Percentiles rank a stretch among this genome's conserved stretches.
Evolutionary conservation across 441 rosid species (phyloP).

Genomic region (Dalechampia spathulata): DNA sequence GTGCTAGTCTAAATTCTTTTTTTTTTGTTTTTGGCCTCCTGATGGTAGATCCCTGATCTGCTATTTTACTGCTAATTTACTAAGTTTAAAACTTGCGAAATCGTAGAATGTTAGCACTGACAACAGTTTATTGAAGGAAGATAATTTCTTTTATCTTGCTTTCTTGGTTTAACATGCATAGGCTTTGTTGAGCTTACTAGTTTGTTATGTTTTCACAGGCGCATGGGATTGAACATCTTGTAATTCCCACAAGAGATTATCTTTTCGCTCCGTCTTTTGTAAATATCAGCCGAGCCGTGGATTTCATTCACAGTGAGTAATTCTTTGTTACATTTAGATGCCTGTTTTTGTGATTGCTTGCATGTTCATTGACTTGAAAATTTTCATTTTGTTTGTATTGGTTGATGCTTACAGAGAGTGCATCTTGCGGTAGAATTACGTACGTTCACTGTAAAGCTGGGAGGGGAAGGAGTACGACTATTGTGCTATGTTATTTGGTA

Average conservation of each 20-base stretch:
- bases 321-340: not conserved
- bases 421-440: constrained; percentile 41
- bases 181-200: not conserved
- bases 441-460: constrained; percentile 95
- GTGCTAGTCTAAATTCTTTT: no score
- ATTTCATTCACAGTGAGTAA: constrained; percentile 62
- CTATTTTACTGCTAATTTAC: no score
- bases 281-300: constrained; percentile 59
- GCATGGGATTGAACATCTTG: constrained; percentile 62
- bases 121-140: no score
- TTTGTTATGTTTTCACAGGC: constrained; percentile 32
- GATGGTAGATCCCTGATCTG: no score
- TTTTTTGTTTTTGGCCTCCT: not conserved
- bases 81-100: no score
- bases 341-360: not conserved
- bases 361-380: no score
- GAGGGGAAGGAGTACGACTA: constrained; percentile 85
- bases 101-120: no score
- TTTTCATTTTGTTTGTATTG: not conserved
- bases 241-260: constrained; percentile 85
- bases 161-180: not conserved
- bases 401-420: constrained; percentile 40
- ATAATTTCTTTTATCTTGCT: no score
- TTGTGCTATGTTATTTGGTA: constrained; percentile 83
- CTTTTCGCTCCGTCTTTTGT: constrained; percentile 61